Base-by-base conservation (phyloP, 148 eudicot species). In the Chenopodium quinoa region DNA sequence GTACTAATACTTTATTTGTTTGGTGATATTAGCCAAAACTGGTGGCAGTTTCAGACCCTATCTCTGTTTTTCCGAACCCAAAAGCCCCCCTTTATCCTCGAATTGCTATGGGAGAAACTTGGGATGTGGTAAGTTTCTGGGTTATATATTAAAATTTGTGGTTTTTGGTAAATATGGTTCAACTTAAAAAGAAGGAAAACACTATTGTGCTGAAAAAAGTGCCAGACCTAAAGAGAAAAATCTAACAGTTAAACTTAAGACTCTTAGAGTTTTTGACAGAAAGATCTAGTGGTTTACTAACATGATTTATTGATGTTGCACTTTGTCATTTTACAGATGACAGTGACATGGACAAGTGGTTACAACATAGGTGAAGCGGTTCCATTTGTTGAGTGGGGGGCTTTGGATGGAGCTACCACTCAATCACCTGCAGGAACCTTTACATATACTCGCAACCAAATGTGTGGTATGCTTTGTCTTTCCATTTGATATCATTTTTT, bases 21-120 rank as follows among this genome's bases (percentile, higher is more conserved):
- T 60, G 9, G 32, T 75, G 7, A 25, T 37, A 66, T 81, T 89
- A 95, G 98, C 97, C 97, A 69, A 92, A 90, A 84, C 86, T 95
- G 84, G 89, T 95, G 3, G 94, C 97, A 46, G 87, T 92, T 19
- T 92, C 98, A 46, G 91, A 92, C 77, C 25, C 81, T 65, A 81
- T 93, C 69, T 80, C 90, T 75, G 31, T 25, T 23, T 95, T 93
- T 88, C 87, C 91, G 8, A 92, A 93, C 88, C 98, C 94, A 12
- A 85, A 85, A n/a, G 87, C 87, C 19, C 87, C 87, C 1, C 79
- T 85, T 10, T 85, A 81, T 75, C 87, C 84, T 20, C 54, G 87
- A 22, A 23, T 85, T 27, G 87, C 87, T 73, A 83, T 77, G 79
- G 87, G 87, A 46, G 79, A 85, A 68, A 78, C 75, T 27, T 81